Base-by-base conservation (phyloP, 768 basidiomycete genomes). In the Rhizopogon sp. region DNA sequence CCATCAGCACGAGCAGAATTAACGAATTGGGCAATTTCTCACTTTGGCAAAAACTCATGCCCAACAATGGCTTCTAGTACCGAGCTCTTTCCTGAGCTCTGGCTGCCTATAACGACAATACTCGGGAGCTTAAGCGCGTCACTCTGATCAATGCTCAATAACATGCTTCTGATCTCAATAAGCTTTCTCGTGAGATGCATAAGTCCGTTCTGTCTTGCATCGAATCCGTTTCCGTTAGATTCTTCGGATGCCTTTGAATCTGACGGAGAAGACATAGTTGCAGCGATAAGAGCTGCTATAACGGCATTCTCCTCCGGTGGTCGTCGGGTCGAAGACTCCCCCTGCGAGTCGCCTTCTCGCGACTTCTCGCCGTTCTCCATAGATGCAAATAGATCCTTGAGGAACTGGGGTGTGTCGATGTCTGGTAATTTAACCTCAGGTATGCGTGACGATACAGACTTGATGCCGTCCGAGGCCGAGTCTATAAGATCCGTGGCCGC, bases 1-100 rank as follows among this genome's bases (percentile, higher is more conserved):
- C 52, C 53, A 47, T 59, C 44, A 39, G 22, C 8, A 29, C 39
- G 39, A 22, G 16, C 20, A 53, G 39, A 31, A 42, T 39, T 43
- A 39, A 41, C 9, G 11, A 47, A 39, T 20, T n/a, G n/a, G 14
- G 7, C 1, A 25, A 3, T n/a, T 2, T 79, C 93, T 60, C 65
- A 98, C 96, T 99, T 99, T 22, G 97, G 97, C 37, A 99, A 75
- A 68, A 99, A 99, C 70, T 98, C 93, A 56, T 97, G 93, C 0
- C 97, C 97, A 29, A 99, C 97, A 57, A 99, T 90, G 5, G 97
- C 88, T 70, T 99, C 97, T 57, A 99, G 73, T 0, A 99, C 97
- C 28, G 93, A 95, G 63, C 94, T 98, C 77, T 99, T 99, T 10
- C 97, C 97, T 2, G 93, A 95, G 70, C 94, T 97, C 74, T 99